phyloP scores from a whole-genome alignment of 208 protist genomes.

The Trypanosoma scelopori region DNA sequence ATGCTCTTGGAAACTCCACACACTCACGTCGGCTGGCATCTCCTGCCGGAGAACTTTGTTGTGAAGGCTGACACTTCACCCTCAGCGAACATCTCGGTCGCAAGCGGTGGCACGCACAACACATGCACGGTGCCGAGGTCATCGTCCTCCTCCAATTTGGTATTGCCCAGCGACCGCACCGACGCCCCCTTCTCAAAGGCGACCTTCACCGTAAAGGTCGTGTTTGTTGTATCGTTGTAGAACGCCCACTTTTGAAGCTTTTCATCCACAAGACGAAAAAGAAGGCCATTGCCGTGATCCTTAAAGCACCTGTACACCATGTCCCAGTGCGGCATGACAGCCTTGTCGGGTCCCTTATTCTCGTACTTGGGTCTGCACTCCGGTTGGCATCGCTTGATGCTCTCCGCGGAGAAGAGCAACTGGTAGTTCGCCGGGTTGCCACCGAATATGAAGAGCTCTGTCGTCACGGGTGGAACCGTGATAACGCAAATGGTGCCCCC shows the following conservation, averaged over 20 bases:
- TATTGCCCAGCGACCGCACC: conserved; percentile 48
- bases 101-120: conserved; percentile 52
- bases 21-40: conserved; percentile 1
- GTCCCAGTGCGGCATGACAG: conserved; percentile 41
- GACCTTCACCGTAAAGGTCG: conserved; percentile 44
- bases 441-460: conserved; percentile 47
- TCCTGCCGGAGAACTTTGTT: conserved; percentile 64
- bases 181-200: conserved; percentile 31
- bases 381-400: conserved; percentile 34
- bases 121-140: conserved; percentile 46
- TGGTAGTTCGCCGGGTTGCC: conserved; percentile 60
- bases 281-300: conserved; percentile 55
- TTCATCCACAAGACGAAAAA: conserved; percentile 71
- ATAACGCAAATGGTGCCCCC: conserved; percentile 51
- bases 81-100: conserved; percentile 60
- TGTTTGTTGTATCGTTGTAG: conserved; percentile 77
- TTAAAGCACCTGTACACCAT: conserved; percentile 67
- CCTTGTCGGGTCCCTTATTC: conserved; percentile 45
- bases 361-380: conserved; percentile 54
- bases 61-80: conserved; percentile 60
- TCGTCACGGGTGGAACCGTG: conserved; percentile 53
- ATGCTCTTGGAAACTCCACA: neutral
- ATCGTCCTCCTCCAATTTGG: conserved; percentile 28
- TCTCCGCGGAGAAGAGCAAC: conserved; percentile 53
- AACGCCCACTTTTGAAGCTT: conserved; percentile 46